Evolutionary conservation across 345 rosid genomes (phyloP).

Genomic region (Barbarea vulgaris): DNA sequence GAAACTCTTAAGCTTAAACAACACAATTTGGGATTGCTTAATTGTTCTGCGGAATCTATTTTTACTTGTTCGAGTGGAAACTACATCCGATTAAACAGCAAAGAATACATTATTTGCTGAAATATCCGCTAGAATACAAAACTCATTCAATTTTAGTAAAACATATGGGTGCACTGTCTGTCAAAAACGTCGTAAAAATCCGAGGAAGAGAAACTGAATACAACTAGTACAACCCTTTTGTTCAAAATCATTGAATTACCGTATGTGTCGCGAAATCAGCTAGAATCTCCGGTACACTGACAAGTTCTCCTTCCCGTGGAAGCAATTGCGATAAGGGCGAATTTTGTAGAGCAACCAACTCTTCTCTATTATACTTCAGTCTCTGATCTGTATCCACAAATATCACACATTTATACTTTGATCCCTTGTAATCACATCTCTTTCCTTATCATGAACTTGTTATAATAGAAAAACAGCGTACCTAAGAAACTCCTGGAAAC

Average conservation of each 20-base stretch:
- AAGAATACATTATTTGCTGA: not conserved
- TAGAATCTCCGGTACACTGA: constrained; percentile 31
- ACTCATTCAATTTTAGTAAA: not conserved
- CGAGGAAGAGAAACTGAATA: constrained; percentile 4
- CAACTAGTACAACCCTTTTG: not conserved
- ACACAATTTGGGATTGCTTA: not conserved
- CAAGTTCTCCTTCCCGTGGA: constrained; percentile 22
- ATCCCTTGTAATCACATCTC: not conserved
- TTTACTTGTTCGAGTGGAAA: not conserved
- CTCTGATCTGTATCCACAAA: constrained; percentile 68
- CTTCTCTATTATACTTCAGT: constrained; percentile 68
- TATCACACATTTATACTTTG: constrained; percentile 1
- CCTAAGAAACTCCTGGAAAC: constrained; percentile 49
- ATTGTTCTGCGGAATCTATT: not conserved
- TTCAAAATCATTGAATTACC: not conserved
- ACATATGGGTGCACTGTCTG: not conserved
- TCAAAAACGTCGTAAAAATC: not conserved
- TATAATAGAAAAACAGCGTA: constrained; percentile 8
- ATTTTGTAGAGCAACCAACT: constrained; percentile 56
- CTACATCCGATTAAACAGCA: not conserved
- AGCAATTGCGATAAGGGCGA: constrained; percentile 45
- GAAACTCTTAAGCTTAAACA: not conserved
- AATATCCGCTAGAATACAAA: not conserved
- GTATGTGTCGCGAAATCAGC: constrained; percentile 2
- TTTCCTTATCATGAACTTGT: not conserved